Conservation (phyloP, 83 land plant genomes). For the Picea abies region DNA sequence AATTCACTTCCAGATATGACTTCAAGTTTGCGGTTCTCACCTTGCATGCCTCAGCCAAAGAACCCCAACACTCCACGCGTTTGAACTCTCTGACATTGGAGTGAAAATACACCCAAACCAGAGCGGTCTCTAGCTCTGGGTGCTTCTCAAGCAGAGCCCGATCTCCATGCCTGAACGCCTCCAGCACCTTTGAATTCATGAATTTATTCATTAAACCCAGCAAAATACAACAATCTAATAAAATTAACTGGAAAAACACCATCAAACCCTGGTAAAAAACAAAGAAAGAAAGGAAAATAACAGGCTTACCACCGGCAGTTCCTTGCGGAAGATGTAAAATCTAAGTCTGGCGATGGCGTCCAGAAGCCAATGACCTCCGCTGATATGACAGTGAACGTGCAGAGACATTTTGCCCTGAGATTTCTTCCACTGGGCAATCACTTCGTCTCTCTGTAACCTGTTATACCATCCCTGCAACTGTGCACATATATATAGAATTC, state of each 20-base stretch:
- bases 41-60: slow-evolving; percentile 58
- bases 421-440: slow-evolving; percentile 72
- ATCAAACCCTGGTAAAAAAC: no score
- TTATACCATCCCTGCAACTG: slow-evolving; percentile 49
- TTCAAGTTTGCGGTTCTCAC: not conserved
- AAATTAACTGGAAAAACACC: not conserved
- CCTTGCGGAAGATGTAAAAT: slow-evolving; percentile 78
- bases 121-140: slow-evolving; percentile 60
- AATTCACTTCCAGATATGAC: not conserved
- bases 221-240: not conserved
- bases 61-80: slow-evolving; percentile 78
- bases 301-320: slow-evolving; percentile 72
- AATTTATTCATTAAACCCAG: not conserved
- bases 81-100: slow-evolving; percentile 69
- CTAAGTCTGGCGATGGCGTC: slow-evolving; percentile 62
- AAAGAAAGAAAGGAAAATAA: not conserved
- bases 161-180: slow-evolving; percentile 82
- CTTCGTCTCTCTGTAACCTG: slow-evolving; percentile 30
- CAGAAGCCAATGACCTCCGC: slow-evolving; percentile 73
- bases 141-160: slow-evolving; percentile 54
- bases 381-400: slow-evolving; percentile 85
- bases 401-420: slow-evolving; percentile 68
- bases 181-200: no score
- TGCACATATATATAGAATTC: no score
- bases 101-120: slow-evolving; percentile 80